Base-by-base conservation (phyloP, 768 basidiomycete species). In the Lentinula guzmanii region DNA sequence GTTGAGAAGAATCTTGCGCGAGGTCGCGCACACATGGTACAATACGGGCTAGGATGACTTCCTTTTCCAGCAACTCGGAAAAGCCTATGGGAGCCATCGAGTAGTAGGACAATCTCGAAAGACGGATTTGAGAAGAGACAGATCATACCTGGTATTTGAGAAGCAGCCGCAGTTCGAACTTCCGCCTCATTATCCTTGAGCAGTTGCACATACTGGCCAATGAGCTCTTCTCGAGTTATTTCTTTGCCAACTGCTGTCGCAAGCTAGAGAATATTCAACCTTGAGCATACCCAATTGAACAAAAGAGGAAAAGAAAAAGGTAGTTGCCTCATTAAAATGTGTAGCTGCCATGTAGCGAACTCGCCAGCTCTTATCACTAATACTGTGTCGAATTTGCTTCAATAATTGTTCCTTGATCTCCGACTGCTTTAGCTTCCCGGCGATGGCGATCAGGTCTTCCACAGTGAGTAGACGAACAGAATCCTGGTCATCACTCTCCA, bases 171-270 rank as follows among this genome's bases (percentile, higher is more conserved):
- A 54, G 95, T 98, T 65, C 95, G 86, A 45, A 98, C 97, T 75
- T 99, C 97, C 18, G 97, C 97, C 75, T 99, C 97, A 68, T 96
- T 96, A 70, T 99, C 97, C 74, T 98, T 98, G 70, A 99, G 78
- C 60, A 99, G 80, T 62, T 91, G 88, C 5, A 98, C 93, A 72
- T 90, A 98, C 64, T 96, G 94, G 33, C 86, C 86, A 65, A 95
- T 94, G 63, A 98, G 77, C 70, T 99, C 97, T 66, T 98, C 96
- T 65, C 93, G 83, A 50, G 97, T 92, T 59, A 98, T 82, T 53
- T 95, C 93, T 62, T 82, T 76, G 3, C 97, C 96, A 15, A 97
- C 90, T 7, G 92, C 87, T 70, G 93, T 89, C 1, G 96, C 94
- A 59, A 99, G 85, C 93, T 95, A 63, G 33, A 43, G 42, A 50